Percentiles rank a stretch among this genome's conserved stretches.
These are phyloP conservation scores for Leishmania tarentolae DNA, from an alignment of 208 protist species.

Conservation along the genomic window DNA sequence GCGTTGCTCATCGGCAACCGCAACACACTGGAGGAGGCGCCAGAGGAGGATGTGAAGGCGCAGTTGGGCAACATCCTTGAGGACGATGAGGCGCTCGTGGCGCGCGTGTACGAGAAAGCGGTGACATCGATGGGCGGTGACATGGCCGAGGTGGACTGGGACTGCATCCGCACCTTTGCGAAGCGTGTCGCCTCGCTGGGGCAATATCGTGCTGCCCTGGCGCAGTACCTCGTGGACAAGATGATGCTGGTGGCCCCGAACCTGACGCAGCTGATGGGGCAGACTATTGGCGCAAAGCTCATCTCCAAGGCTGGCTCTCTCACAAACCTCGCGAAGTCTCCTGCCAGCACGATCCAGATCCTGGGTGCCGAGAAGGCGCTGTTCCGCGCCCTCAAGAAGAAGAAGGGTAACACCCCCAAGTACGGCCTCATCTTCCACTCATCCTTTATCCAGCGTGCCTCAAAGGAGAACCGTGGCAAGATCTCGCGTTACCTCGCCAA, in stretches of 20 bases:
- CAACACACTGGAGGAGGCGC: conserved; percentile 70
- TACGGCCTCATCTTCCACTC: conserved; percentile 99
- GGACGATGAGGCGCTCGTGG: conserved; percentile 78
- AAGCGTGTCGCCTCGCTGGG: conserved; percentile 94
- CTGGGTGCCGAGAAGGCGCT: conserved; percentile 99
- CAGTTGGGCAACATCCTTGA: conserved; percentile 86
- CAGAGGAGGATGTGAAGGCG: conserved; percentile 68
- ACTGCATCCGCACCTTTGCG: conserved; percentile 95
- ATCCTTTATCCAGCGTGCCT: conserved; percentile 96
- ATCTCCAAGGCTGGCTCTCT: conserved; percentile 99
- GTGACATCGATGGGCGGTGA: conserved; percentile 97
- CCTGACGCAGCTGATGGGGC: conserved; percentile 97
- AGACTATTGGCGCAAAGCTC: conserved; percentile 98
- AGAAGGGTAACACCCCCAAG: conserved; percentile 99
- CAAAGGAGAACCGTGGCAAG: conserved; percentile 98
- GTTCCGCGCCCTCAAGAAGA: conserved; percentile 99
- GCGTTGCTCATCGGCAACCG: conserved; percentile 91
- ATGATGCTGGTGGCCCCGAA: conserved; percentile 98
- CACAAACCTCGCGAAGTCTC: conserved; percentile 98
- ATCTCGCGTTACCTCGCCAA: conserved; percentile 99
- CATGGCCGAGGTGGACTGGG: conserved; percentile 96
- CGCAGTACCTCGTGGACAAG: conserved; percentile 97
- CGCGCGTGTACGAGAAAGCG: conserved; percentile 92
- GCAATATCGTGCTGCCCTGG: conserved; percentile 91
- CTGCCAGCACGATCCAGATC: conserved; percentile 99